phyloP scores from a whole-genome alignment of 2,329 filamentous ascomycete species.

The Aspergillus amoenus region DNA sequence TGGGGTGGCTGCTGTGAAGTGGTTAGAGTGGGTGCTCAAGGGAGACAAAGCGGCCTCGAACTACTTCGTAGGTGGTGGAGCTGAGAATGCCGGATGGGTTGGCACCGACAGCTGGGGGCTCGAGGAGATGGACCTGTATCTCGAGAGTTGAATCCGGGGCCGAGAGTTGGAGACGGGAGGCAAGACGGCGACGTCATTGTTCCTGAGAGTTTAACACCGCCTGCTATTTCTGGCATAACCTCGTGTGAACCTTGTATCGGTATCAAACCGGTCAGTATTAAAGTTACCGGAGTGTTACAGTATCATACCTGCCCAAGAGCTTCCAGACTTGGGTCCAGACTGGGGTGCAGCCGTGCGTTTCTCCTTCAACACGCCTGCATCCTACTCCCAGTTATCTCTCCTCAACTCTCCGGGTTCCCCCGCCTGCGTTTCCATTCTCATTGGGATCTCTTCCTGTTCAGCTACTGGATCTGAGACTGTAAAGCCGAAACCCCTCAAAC shows the following conservation, averaged over 20 bases:
- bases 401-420: neutral
- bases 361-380: neutral
- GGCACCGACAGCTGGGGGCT: neutral
- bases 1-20: constrained; percentile 3
- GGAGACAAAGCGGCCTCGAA: neutral
- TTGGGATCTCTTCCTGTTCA: neutral
- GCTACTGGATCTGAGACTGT: neutral
- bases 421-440: neutral
- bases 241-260: neutral
- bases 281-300: neutral
- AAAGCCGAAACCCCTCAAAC: neutral
- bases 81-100: constrained; percentile 3
- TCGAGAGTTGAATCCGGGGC: neutral
- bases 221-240: neutral
- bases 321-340: no score
- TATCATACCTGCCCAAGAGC: neutral
- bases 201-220: constrained; percentile 1
- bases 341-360: neutral
- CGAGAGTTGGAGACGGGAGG: neutral
- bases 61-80: constrained; percentile 1
- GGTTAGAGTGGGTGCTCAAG: constrained; percentile 5
- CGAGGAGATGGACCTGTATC: neutral
- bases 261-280: neutral
- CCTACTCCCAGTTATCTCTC: neutral
- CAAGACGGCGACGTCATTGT: neutral